A percentile compares a stretch with the other conserved stretches of the same genome.
phyloP scores from a whole-genome alignment of 2,329 filamentous ascomycete species.

The Paecilomyces variotii region DNA sequence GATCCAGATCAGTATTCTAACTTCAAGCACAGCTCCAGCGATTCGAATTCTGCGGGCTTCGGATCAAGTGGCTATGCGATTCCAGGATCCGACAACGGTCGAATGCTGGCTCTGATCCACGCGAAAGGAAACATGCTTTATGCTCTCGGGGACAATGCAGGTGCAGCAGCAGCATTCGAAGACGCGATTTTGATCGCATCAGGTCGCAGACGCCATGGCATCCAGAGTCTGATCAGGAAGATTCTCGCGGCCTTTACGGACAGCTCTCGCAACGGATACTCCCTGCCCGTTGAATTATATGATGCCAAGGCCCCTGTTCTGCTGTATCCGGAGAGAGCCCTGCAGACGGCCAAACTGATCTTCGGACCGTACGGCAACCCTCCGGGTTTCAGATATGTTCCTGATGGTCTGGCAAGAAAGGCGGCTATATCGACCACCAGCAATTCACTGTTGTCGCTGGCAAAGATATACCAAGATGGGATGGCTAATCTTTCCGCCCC shows the following conservation, averaged over 20 bases:
- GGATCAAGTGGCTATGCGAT: slow-evolving; percentile 79
- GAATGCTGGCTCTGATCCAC: slow-evolving; percentile 87
- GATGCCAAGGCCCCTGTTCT: slow-evolving; percentile 56
- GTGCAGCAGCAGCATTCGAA: slow-evolving; percentile 83
- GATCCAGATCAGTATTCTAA: slow-evolving; percentile 23
- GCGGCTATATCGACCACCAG: slow-evolving; percentile 88
- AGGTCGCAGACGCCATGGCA: slow-evolving; percentile 60
- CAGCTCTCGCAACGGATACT: slow-evolving; percentile 31
- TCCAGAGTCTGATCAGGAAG: slow-evolving; percentile 68
- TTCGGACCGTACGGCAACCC: slow-evolving; percentile 70
- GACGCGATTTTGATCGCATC: slow-evolving; percentile 86
- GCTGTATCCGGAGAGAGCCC: slow-evolving; percentile 72
- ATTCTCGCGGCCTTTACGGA: slow-evolving; percentile 64
- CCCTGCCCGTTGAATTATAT: slow-evolving; percentile 24
- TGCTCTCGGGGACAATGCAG: slow-evolving; percentile 69
- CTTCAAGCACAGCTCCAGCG: slow-evolving; percentile 17
- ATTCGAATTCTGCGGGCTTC: slow-evolving; percentile 45
- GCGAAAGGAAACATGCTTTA: slow-evolving; percentile 99
- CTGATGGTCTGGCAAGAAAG: slow-evolving; percentile 62
- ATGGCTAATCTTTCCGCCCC: slow-evolving; percentile 66
- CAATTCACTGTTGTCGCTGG: slow-evolving; percentile 86
- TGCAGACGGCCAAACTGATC: slow-evolving; percentile 72
- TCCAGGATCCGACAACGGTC: slow-evolving; percentile 77
- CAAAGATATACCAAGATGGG: slow-evolving; percentile 95
- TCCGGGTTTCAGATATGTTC: slow-evolving; percentile 67